A percentile compares a stretch with the other conserved stretches of the same genome.
phyloP scores from a whole-genome alignment of 108 stramenopile genomes.

The Aureococcus anophagefferens region DNA sequence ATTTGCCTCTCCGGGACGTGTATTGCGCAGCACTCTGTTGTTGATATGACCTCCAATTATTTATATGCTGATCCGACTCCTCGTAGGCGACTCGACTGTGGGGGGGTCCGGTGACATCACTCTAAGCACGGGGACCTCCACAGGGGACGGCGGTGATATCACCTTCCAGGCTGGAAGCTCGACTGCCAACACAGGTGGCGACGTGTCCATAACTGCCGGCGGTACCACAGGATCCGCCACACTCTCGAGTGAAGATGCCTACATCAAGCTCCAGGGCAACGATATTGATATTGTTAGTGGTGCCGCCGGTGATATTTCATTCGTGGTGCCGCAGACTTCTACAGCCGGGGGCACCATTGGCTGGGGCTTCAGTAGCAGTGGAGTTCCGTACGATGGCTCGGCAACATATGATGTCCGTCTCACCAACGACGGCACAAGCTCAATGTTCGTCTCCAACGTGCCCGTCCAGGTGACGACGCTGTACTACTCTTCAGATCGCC shows the following conservation, averaged over 20 bases:
- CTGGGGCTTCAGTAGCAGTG: conserved; percentile 31
- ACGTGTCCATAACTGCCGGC: background rate
- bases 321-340: background rate
- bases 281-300: background rate
- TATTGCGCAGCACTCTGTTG: background rate
- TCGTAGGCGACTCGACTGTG: background rate
- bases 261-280: background rate
- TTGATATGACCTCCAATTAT: background rate
- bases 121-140: background rate
- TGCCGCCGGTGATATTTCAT: background rate
- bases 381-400: background rate
- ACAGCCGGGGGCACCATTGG: conserved; percentile 21
- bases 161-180: conserved; percentile 1
- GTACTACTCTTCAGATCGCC: conserved; percentile 47
- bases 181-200: background rate
- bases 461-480: conserved; percentile 42
- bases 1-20: too few species aligned
- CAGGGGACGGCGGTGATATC: background rate
- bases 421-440: conserved; percentile 3
- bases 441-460: conserved; percentile 11
- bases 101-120: conserved; percentile 6
- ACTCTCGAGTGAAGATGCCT: background rate
- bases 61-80: background rate
- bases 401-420: conserved; percentile 22
- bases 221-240: background rate